phyloP scores from a whole-genome alignment of 805 yeast genomes.

The Saturnispora ahearnii region DNA sequence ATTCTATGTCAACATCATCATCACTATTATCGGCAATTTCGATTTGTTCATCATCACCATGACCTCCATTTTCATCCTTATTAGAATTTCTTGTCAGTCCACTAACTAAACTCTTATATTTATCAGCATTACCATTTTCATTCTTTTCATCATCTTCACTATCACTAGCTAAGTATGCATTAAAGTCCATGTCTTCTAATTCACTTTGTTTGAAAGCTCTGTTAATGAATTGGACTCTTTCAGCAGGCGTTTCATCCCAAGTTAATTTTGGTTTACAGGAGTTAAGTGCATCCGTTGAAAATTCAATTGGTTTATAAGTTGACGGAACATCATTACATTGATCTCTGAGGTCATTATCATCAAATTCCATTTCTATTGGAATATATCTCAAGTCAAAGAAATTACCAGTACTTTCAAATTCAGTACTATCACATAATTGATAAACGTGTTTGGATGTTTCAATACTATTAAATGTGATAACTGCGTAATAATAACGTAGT shows the following conservation, averaged over 20 bases:
- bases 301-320: conserved; percentile 66
- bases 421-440: conserved; percentile 87
- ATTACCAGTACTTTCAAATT: conserved; percentile 92
- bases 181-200: conserved; percentile 81
- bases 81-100: neutral
- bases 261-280: conserved; percentile 93
- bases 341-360: conserved; percentile 60
- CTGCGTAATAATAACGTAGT: conserved; percentile 86
- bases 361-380: conserved; percentile 89
- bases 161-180: conserved; percentile 83
- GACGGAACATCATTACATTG: conserved; percentile 62
- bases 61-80: neutral
- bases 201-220: conserved; percentile 84
- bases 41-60: conserved; percentile 9
- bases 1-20: conserved; percentile 79
- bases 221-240: conserved; percentile 64
- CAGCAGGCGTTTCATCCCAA: conserved; percentile 98
- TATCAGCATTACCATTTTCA: neutral
- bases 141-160: conserved; percentile 44
- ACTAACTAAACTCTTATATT: conserved; percentile 2
- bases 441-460: conserved; percentile 68
- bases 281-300: conserved; percentile 91
- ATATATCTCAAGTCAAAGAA: conserved; percentile 85
- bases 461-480: conserved; percentile 71
- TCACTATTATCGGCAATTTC: conserved; percentile 22